Conservation (phyloP, 139 green algal genomes). For the Tetraselmis chui region DNA sequence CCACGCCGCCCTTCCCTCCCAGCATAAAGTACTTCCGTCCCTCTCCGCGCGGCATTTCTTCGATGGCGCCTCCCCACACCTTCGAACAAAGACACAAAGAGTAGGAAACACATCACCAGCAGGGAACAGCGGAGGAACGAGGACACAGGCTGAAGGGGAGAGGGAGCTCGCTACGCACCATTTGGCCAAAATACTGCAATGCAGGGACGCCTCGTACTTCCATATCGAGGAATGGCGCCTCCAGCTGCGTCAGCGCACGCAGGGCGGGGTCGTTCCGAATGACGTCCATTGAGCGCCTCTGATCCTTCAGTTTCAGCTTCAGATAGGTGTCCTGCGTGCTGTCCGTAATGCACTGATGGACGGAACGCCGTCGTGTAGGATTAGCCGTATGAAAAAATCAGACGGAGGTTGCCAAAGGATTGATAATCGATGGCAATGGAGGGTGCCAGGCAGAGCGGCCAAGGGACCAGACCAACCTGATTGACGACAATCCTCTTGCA, state of each 20-base stretch:
- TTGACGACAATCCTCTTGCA: constrained; percentile 93
- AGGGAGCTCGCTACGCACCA: constrained; percentile 20
- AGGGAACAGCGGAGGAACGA: too few species aligned
- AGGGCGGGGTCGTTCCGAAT: constrained; percentile 56
- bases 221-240: constrained; percentile 84
- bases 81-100: background rate
- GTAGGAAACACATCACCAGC: too few species aligned
- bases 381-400: too few species aligned
- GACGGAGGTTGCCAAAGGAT: too few species aligned
- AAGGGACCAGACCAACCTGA: constrained; percentile 58
- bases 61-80: background rate
- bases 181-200: constrained; percentile 73
- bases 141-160: too few species aligned
- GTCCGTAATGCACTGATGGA: constrained; percentile 42
- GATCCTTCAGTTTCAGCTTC: constrained; percentile 76
- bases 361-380: too few species aligned
- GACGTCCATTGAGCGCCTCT: constrained; percentile 71
- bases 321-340: constrained; percentile 58
- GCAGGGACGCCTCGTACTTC: constrained; percentile 85
- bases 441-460: too few species aligned
- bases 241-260: constrained; percentile 51
- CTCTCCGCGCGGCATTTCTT: background rate
- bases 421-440: too few species aligned
- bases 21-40: constrained; percentile 64
- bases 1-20: constrained; percentile 95